Percentiles rank a stretch among this genome's conserved stretches.
Evolutionary conservation across 1,284 basidiomycete genomes (phyloP).

Genomic region (Papiliotrema flavescens): DNA sequence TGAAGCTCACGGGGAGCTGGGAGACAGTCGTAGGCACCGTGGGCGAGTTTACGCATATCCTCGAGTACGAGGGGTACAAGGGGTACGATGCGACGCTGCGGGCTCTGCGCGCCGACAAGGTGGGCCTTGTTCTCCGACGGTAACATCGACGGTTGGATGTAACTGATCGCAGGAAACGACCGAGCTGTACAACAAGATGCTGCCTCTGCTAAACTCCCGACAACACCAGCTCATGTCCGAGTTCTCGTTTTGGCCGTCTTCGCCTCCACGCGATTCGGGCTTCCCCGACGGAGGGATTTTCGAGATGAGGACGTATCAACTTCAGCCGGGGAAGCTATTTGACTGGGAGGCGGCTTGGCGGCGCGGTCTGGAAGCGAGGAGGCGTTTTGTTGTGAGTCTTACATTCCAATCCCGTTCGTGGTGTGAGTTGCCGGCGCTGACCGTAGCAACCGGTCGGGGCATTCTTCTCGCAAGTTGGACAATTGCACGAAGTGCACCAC

Average conservation of each 20-base stretch:
- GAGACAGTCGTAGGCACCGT: slow-evolving; percentile 79
- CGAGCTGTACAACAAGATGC: slow-evolving; percentile 51
- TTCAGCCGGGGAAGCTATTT: slow-evolving; percentile 72
- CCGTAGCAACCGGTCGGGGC: slow-evolving; percentile 73
- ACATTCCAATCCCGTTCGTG: too few species aligned
- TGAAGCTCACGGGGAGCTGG: slow-evolving; percentile 88
- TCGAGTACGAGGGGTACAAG: slow-evolving; percentile 84
- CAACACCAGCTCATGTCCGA: slow-evolving; percentile 80
- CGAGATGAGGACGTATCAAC: slow-evolving; percentile 75
- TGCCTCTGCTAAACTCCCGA: slow-evolving; percentile 67
- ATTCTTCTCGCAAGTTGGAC: slow-evolving; percentile 89
- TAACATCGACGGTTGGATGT: too few species aligned
- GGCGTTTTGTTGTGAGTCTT: slow-evolving; percentile 63
- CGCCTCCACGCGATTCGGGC: slow-evolving; percentile 66
- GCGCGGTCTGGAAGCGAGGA: slow-evolving; percentile 79
- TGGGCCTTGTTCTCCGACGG: slow-evolving; percentile 10
- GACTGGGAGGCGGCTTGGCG: slow-evolving; percentile 94
- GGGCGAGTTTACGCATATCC: slow-evolving; percentile 67
- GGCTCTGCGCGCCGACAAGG: slow-evolving; percentile 25
- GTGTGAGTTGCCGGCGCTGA: too few species aligned
- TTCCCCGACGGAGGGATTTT: slow-evolving; percentile 73
- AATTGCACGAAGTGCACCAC: slow-evolving; percentile 85
- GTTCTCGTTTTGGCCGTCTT: slow-evolving; percentile 88
- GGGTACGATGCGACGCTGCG: slow-evolving; percentile 62
- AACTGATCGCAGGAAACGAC: slow-evolving; percentile 20